Evolutionary conservation across 768 basidiomycete genomes (phyloP).

Genomic region (Suillus placidus): DNA sequence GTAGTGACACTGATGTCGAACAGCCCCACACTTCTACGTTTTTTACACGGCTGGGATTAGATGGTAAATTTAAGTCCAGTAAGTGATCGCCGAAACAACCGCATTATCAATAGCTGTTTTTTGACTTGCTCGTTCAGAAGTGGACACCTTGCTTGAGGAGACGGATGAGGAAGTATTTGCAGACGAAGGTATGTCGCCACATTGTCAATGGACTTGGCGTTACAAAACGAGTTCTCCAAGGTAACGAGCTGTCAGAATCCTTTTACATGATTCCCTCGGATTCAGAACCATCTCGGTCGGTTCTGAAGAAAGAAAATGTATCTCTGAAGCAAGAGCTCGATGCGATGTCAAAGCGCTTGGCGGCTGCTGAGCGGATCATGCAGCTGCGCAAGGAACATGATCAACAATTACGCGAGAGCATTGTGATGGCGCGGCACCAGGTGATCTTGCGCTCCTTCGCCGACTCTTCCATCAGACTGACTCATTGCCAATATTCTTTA

Average conservation of each 20-base stretch:
- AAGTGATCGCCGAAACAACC: neutral
- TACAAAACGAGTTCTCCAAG: constrained; percentile 33
- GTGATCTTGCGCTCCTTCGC: constrained; percentile 36
- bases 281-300: constrained; percentile 49
- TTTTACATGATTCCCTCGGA: constrained; percentile 75
- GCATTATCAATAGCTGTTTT: neutral
- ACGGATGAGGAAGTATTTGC: constrained; percentile 62
- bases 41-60: constrained; percentile 45
- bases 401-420: constrained; percentile 76
- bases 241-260: constrained; percentile 76
- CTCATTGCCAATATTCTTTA: constrained; percentile 6
- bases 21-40: constrained; percentile 62
- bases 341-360: constrained; percentile 56
- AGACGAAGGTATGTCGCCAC: constrained; percentile 57
- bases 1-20: constrained; percentile 71
- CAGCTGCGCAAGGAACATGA: constrained; percentile 80
- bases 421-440: constrained; percentile 70
- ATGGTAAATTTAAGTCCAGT: constrained; percentile 26
- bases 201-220: neutral
- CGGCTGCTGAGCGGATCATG: constrained; percentile 61
- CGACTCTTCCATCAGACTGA: constrained; percentile 4
- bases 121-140: constrained; percentile 18
- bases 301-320: constrained; percentile 68
- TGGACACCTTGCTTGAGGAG: constrained; percentile 38
- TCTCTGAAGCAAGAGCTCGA: constrained; percentile 64